These are phyloP conservation scores for Albophoma yamanashiensis DNA, from an alignment of 2,329 filamentous ascomycete species.

Conservation along the genomic window DNA sequence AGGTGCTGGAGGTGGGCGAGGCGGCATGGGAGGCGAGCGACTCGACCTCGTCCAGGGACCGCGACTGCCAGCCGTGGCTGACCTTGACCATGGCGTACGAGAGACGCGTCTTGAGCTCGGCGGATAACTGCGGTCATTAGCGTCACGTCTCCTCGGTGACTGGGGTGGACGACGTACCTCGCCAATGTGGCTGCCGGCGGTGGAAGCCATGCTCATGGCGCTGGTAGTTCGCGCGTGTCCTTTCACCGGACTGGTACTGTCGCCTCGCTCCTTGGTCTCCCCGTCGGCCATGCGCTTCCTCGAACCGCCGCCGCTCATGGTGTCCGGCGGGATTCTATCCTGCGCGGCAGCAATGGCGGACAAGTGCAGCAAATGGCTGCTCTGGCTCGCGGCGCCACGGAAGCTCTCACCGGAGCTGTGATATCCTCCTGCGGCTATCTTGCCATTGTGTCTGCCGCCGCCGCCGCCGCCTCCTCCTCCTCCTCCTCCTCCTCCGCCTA, in stretches of 20 bases:
- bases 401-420: neutral
- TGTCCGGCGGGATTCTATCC: conserved; percentile 32
- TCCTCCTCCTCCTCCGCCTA: too few relatives aligned
- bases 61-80: conserved; percentile 77
- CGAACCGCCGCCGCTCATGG: conserved; percentile 25
- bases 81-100: conserved; percentile 94
- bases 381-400: conserved; percentile 26
- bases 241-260: conserved; percentile 34
- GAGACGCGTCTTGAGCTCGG: conserved; percentile 71
- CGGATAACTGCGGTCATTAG: conserved; percentile 47
- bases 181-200: conserved; percentile 59
- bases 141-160: neutral
- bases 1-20: conserved; percentile 50
- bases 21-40: conserved; percentile 57
- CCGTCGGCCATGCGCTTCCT: conserved; percentile 73
- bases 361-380: conserved; percentile 46
- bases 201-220: conserved; percentile 48
- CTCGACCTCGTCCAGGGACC: conserved; percentile 69
- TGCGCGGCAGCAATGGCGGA: conserved; percentile 46
- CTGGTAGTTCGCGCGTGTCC: conserved; percentile 65
- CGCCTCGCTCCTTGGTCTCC: conserved; percentile 47
- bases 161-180: conserved; percentile 46
- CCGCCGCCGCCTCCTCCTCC: too few relatives aligned
- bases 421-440: neutral
- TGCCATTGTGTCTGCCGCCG: neutral